phyloP scores from a whole-genome alignment of 1,284 basidiomycete genomes.

The Chalciporus sp. region DNA sequence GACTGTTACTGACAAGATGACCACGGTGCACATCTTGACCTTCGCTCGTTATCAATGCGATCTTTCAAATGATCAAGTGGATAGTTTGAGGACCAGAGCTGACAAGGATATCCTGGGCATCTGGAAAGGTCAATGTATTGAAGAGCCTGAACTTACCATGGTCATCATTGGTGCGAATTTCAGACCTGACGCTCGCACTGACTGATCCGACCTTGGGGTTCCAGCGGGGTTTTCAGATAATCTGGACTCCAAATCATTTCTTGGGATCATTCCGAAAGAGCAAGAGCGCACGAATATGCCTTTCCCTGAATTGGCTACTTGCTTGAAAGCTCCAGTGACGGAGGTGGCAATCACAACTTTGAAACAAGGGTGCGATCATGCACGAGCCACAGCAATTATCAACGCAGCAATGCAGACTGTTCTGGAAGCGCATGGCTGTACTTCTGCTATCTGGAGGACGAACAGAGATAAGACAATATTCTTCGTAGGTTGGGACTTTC shows the following conservation, averaged over 20 bases:
- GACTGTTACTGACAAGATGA: not conserved
- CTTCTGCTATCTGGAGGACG: not conserved
- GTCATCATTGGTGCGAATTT: conserved; percentile 1
- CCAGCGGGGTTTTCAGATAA: not conserved
- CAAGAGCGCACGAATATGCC: not conserved
- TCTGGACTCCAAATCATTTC: not conserved
- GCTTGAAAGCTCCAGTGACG: conserved; percentile 4
- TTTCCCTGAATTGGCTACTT: not conserved
- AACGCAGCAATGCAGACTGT: conserved; percentile 5
- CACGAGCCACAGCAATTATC: not conserved
- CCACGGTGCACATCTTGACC: not conserved
- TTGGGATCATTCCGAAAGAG: not conserved
- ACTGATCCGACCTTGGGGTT: not conserved
- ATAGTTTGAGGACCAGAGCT: not conserved
- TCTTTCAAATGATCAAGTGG: not conserved
- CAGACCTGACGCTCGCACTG: not conserved
- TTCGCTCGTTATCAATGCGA: not conserved
- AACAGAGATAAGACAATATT: not conserved
- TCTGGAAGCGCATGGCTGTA: not conserved
- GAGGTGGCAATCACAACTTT: not conserved
- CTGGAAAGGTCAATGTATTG: conserved; percentile 2
- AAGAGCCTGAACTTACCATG: conserved; percentile 3
- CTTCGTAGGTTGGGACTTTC: conserved; percentile 2
- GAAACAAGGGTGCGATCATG: not conserved
- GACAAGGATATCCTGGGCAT: not conserved